Conservation (phyloP, 2,329 filamentous ascomycete genomes). For the Cordyceps fumosorosea region DNA sequence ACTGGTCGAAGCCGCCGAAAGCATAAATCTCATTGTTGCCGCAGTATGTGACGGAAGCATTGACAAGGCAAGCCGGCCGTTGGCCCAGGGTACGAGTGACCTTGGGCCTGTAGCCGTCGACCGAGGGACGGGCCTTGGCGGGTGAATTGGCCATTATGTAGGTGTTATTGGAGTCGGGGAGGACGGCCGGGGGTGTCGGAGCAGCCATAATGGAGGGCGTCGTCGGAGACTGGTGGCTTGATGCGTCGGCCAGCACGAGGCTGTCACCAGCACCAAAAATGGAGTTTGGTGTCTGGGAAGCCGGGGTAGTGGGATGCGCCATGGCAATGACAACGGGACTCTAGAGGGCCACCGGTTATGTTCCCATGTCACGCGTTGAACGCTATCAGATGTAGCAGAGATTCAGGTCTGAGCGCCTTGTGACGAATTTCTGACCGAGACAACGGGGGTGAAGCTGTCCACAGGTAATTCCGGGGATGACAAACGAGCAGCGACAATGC, state of each 20-base stretch:
- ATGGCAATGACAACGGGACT: constrained; percentile 24
- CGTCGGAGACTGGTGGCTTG: constrained; percentile 23
- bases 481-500: neutral
- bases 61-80: constrained; percentile 89
- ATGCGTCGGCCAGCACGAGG: constrained; percentile 18
- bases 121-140: constrained; percentile 55
- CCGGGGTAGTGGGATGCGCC: constrained; percentile 39
- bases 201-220: constrained; percentile 20
- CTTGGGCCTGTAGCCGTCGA: constrained; percentile 76
- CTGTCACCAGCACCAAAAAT: constrained; percentile 37
- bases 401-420: neutral
- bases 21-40: constrained; percentile 97
- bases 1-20: constrained; percentile 97
- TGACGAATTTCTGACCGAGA: neutral
- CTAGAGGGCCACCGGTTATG: neutral
- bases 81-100: constrained; percentile 73
- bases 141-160: constrained; percentile 90
- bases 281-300: constrained; percentile 32
- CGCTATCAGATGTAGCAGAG: neutral
- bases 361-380: constrained; percentile 1
- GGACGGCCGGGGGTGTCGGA: constrained; percentile 24
- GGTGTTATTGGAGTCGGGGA: constrained; percentile 60
- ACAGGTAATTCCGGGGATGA: neutral
- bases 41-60: constrained; percentile 98
- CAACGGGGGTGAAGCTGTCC: neutral